phyloP scores from a whole-genome alignment of 1,284 basidiomycete genomes.

The Cryptococcus sp. region DNA sequence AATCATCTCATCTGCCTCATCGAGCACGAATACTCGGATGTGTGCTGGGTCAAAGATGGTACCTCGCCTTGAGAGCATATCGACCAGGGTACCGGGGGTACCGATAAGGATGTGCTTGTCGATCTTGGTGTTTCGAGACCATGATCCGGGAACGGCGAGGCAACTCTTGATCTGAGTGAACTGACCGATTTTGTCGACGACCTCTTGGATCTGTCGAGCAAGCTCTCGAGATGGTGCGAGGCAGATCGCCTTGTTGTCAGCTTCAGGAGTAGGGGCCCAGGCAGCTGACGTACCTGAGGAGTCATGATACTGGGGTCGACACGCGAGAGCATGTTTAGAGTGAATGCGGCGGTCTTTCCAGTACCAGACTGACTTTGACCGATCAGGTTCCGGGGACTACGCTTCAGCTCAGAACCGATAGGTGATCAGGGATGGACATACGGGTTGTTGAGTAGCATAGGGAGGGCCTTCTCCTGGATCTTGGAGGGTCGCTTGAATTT shows the following conservation, averaged over 20 bases:
- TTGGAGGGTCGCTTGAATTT: slow-evolving; percentile 98
- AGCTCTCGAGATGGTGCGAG: slow-evolving; percentile 93
- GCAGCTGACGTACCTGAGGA: slow-evolving; percentile 63
- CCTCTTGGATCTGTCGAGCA: slow-evolving; percentile 95
- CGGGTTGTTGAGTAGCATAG: slow-evolving; percentile 87
- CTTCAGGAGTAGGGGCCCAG: neutral
- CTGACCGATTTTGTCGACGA: slow-evolving; percentile 90
- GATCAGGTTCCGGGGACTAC: slow-evolving; percentile 93
- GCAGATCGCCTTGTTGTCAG: slow-evolving; percentile 67
- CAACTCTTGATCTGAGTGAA: slow-evolving; percentile 88
- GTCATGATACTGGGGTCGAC: slow-evolving; percentile 78
- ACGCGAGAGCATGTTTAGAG: slow-evolving; percentile 93
- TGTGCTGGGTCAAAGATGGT: slow-evolving; percentile 61
- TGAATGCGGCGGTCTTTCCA: slow-evolving; percentile 98
- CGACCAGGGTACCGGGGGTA: slow-evolving; percentile 91
- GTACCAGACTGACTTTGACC: slow-evolving; percentile 99
- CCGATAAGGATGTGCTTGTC: slow-evolving; percentile 91
- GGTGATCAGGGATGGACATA: slow-evolving; percentile 48
- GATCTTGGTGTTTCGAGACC: slow-evolving; percentile 53
- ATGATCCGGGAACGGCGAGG: slow-evolving; percentile 86
- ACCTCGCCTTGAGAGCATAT: slow-evolving; percentile 58
- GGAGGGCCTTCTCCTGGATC: slow-evolving; percentile 96
- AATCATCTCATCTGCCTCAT: slow-evolving; percentile 99
- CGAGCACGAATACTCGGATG: slow-evolving; percentile 91
- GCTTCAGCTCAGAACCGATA: neutral